Evolutionary conservation across 2,329 filamentous ascomycete genomes (phyloP), one percentile per base, ranked within the genome.

Genomic region (Aspergillus aculeatinus): DNA sequence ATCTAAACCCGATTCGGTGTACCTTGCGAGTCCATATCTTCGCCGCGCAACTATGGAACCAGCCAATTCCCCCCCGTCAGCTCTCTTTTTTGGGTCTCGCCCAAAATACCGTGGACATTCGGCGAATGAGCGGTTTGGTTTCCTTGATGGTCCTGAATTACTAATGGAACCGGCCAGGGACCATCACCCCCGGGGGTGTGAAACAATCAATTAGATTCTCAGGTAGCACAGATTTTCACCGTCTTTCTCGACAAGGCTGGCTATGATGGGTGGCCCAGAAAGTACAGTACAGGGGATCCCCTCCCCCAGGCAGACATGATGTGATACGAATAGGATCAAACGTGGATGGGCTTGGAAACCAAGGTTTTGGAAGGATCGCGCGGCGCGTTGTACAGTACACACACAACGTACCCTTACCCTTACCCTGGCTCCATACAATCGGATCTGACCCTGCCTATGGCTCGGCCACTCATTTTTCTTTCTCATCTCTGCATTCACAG

Each of bases 1-100:
- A 59, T 53, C 70, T 72, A 72, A 71, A 67, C 69, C 69, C n/a
- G 44, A 63, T 63, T 25, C 21, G 62, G 70, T 60, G 61, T 52
- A 54, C 35, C 65, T 72, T 72, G 70, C 70, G 70, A 72, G 67
- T 31, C 47, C 29, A 54, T 23, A 44, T 33, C 53, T 35, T 31
- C 39, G 25, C 35, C 52, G 25, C 39, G 33, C 33, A 35, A 35
- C 33, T 35, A 35, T 35, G 33, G 33, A 35, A 35, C 33, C 33
- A 35, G 14, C 33, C 33, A 52, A 51, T 21, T 31, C 19, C 44
- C 27, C 12, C 11, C 33, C 48, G 51, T 44, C 39, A 29, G 35
- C 39, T 51, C 33, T 23, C 16, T 39, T 51, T 50, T 59, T 50
- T 50, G 35, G 48, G 48, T 42, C 51, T 53, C 39, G 51, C 44